Conservation (phyloP, 176 grass and related monocot species). For the Carex myosuroides region DNA sequence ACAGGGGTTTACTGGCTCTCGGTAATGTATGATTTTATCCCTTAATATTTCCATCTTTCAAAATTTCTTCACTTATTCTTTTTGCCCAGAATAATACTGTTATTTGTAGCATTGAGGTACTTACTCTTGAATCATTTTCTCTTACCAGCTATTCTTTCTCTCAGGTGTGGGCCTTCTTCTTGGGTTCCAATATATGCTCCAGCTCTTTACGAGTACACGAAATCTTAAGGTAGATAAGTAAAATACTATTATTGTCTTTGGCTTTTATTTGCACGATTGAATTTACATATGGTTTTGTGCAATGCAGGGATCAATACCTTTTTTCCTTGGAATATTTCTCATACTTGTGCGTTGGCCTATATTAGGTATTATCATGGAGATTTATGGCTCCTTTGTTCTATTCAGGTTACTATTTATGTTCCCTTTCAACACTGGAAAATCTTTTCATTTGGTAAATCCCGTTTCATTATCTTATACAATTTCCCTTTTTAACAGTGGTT, state of each 20-base stretch:
- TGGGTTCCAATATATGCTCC: constrained; percentile 51
- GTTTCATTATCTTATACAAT: not conserved
- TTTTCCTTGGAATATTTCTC: constrained; percentile 79
- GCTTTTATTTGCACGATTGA: not conserved
- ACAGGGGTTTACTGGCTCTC: constrained; percentile 93
- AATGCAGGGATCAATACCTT: constrained; percentile 79
- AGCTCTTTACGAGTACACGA: constrained; percentile 68
- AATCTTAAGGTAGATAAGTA: constrained; percentile 57
- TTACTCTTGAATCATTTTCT: constrained; percentile 16
- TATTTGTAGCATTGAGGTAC: not conserved
- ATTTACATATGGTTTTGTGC: not conserved
- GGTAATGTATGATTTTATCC: constrained; percentile 81
- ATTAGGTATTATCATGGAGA: constrained; percentile 79
- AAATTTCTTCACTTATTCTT: not conserved
- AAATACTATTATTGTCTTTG: not conserved
- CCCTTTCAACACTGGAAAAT: not conserved
- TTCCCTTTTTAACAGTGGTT: constrained; percentile 26
- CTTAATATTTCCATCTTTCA: constrained; percentile 15
- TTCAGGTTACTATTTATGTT: constrained; percentile 36
- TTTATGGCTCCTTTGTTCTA: constrained; percentile 40
- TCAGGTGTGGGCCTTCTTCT: constrained; percentile 35
- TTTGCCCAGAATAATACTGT: not conserved
- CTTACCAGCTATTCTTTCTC: constrained; percentile 33
- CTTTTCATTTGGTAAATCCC: not conserved
- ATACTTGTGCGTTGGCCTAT: constrained; percentile 87